Evolutionary conservation across 352 stramenopile genomes (phyloP).

Genomic region (Vaucheria bursata): DNA sequence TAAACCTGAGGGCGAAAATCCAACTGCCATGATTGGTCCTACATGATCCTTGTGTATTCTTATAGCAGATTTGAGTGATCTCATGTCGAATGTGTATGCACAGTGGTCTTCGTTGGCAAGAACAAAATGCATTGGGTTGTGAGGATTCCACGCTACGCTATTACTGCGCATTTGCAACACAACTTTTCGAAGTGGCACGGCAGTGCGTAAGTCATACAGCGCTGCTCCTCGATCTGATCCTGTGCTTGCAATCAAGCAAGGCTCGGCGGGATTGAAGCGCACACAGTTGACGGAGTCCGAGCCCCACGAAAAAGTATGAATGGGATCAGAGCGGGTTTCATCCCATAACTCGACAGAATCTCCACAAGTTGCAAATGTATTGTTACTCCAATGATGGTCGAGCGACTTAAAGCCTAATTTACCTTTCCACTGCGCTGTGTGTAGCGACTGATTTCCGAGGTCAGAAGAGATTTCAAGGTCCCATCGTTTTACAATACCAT

Average conservation of each 20-base stretch:
- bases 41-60: conserved; percentile 98
- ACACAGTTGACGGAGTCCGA: conserved; percentile 88
- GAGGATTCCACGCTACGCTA: conserved; percentile 96
- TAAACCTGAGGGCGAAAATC: conserved; percentile 89
- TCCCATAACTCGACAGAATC: conserved; percentile 89
- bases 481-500: conserved; percentile 88
- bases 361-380: conserved; percentile 64
- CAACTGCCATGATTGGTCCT: conserved; percentile 90
- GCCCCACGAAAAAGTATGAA: conserved; percentile 79
- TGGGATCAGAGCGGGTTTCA: conserved; percentile 75
- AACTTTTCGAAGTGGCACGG: conserved; percentile 89
- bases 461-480: conserved; percentile 49
- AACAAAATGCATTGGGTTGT: conserved; percentile 97
- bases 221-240: conserved; percentile 79
- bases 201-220: conserved; percentile 78
- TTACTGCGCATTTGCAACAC: conserved; percentile 90
- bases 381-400: conserved; percentile 91
- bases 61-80: conserved; percentile 79
- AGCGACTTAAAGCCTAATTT: conserved; percentile 75
- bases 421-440: conserved; percentile 54
- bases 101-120: conserved; percentile 98
- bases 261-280: conserved; percentile 89
- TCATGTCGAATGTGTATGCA: conserved; percentile 98
- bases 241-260: conserved; percentile 84
- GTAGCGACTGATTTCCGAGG: conserved; percentile 11